Evolutionary conservation across 768 basidiomycete genomes (phyloP).

Genomic region (Tulasnella sp.): DNA sequence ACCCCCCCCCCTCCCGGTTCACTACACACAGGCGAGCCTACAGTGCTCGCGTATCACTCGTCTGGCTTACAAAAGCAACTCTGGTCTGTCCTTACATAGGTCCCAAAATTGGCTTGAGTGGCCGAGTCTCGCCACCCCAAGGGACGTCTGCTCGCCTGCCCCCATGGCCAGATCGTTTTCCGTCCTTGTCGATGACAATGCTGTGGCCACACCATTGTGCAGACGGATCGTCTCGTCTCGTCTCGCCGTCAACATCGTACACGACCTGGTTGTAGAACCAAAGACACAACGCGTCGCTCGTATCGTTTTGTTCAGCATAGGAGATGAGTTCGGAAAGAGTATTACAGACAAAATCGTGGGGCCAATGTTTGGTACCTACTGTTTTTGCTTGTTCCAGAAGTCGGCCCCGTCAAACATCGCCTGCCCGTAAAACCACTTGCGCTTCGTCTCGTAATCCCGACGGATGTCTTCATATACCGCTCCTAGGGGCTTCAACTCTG

Average conservation of each 20-base stretch:
- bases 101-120: constrained; percentile 56
- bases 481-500: not conserved
- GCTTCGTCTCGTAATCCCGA: not conserved
- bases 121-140: constrained; percentile 60
- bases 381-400: not conserved
- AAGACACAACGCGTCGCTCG: not conserved
- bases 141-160: constrained; percentile 39
- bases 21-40: constrained; percentile 56
- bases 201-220: constrained; percentile 78
- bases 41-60: constrained; percentile 61
- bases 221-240: constrained; percentile 63
- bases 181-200: constrained; percentile 88
- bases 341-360: too few species aligned
- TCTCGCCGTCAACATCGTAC: constrained; percentile 71
- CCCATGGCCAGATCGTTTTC: constrained; percentile 70
- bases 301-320: constrained; percentile 11
- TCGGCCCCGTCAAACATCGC: not conserved
- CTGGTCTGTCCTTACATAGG: constrained; percentile 88
- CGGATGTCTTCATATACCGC: not conserved
- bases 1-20: constrained; percentile 72
- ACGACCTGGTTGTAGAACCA: not conserved
- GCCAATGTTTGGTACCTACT: too few species aligned
- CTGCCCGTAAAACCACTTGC: not conserved
- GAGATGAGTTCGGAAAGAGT: not conserved
- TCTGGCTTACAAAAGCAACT: constrained; percentile 77